Percentiles rank a stretch among this genome's conserved stretches.
These are phyloP conservation scores for Monosporascus sp. DNA, from an alignment of 2,329 filamentous ascomycete species.

Conservation along the genomic window DNA sequence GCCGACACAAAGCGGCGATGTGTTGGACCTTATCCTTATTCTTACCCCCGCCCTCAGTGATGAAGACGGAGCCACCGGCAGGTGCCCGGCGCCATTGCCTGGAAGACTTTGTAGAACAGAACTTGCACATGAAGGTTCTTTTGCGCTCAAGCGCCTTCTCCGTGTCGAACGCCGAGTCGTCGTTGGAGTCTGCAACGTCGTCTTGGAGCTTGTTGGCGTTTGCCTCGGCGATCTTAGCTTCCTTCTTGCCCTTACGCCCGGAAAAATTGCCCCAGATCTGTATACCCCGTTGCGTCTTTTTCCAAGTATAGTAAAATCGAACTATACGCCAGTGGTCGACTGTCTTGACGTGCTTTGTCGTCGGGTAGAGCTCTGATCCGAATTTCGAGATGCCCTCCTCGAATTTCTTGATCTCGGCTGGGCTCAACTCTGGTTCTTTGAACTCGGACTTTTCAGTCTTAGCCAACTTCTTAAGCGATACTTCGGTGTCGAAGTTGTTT, in stretches of 20 bases:
- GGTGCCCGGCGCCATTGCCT: constrained; percentile 91
- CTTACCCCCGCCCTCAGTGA: constrained; percentile 59
- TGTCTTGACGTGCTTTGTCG: constrained; percentile 81
- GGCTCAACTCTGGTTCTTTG: constrained; percentile 75
- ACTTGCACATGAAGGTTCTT: constrained; percentile 86
- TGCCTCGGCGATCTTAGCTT: constrained; percentile 67
- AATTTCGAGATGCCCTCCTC: constrained; percentile 87
- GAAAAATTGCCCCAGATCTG: constrained; percentile 88
- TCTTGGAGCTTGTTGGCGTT: constrained; percentile 74
- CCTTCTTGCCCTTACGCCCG: constrained; percentile 85
- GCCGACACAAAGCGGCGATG: constrained; percentile 77
- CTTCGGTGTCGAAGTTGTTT: constrained; percentile 64
- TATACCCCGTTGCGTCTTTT: constrained; percentile 80
- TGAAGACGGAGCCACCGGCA: constrained; percentile 63
- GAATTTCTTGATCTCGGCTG: constrained; percentile 80
- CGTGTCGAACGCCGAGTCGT: constrained; percentile 93
- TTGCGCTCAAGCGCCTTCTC: constrained; percentile 77
- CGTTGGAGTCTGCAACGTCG: constrained; percentile 84
- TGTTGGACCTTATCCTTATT: constrained; percentile 70
- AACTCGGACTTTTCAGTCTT: constrained; percentile 65
- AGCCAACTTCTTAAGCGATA: constrained; percentile 64
- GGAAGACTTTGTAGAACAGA: constrained; percentile 74
- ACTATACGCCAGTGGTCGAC: constrained; percentile 76
- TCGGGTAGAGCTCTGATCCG: constrained; percentile 80
- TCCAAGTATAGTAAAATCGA: constrained; percentile 96